Evolutionary conservation across 1,284 basidiomycete genomes (phyloP), one percentile per base, ranked within the genome.

Genomic region (Ceratobasidium sp.): DNA sequence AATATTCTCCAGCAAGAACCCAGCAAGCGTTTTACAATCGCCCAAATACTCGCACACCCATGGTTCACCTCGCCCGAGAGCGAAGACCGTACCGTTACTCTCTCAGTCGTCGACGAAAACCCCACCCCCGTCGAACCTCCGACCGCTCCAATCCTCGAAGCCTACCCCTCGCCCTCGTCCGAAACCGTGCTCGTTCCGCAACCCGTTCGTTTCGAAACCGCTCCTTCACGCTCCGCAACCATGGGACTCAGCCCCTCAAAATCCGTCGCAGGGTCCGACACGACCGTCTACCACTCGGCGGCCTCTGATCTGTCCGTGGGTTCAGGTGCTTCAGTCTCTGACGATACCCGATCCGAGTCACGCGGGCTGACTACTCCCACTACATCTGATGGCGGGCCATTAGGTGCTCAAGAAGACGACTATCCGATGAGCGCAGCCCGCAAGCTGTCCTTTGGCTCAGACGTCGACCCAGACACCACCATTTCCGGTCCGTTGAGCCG

Each of bases 1-100:
- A 84, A 84, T 54, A 89, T 98, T 71, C 84, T 99, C n/a, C 85
- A 88, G 72, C 87, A 86, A 58, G 93, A 97, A 72, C 90, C 93
- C 0, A 77, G 84, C 3, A 86, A 89, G 67, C 89, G 97, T 2
- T 82, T 89, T 10, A 85, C 87, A 1, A 95, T 99, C 73, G 85
- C 91, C 27, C 88, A 91, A 73, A 97, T 99, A 58, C 84, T 99
- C 25, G 82, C 86, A 0, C 96, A 98, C 77, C 81, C 91, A 0
- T 99, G 96, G 96, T 99, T 98, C 80, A 87, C 85, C n/a, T 72
- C 74, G 73, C 74, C 72, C 79, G 72, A 73, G 80, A 77, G 74
- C 77, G 74, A 76, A 15, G 67, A 73, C 6, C 62, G 38, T n/a
- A 65, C 62, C 4, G 40, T 80, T 74, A 75, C 76, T 70, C 76